A percentile compares a stretch with the other conserved stretches of the same genome.
These are phyloP conservation scores for Metahyphopichia silvanorum DNA, from an alignment of 805 yeast species.

Conservation along the genomic window DNA sequence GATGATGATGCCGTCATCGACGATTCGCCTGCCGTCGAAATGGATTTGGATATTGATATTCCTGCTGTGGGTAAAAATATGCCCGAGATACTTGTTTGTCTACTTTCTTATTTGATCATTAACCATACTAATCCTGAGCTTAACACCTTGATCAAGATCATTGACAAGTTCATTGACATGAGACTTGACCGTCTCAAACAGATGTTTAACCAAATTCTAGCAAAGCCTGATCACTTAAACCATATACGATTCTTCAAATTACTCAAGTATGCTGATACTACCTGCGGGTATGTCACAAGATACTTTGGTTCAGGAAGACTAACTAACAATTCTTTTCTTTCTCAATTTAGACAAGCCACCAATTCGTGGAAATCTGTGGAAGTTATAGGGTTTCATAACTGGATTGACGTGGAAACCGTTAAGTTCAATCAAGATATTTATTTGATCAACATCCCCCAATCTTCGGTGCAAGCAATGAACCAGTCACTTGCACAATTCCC, in stretches of 20 bases:
- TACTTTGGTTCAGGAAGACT: conserved; percentile 16
- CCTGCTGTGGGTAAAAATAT: conserved; percentile 1
- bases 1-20: conserved; percentile 8
- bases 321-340: conserved; percentile 10
- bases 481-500: conserved; percentile 4
- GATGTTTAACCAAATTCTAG: conserved; percentile 7
- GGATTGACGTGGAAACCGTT: conserved; percentile 22
- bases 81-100: conserved; percentile 27
- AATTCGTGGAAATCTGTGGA: conserved; percentile 24
- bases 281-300: conserved; percentile 21
- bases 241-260: conserved; percentile 24
- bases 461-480: neutral
- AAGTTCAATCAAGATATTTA: conserved; percentile 9
- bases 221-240: conserved; percentile 2
- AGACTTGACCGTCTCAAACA: conserved; percentile 17
- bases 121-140: conserved; percentile 12
- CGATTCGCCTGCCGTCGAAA: conserved; percentile 1
- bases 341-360: conserved; percentile 10
- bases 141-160: conserved; percentile 15
- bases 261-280: conserved; percentile 32
- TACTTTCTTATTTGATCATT: conserved; percentile 29
- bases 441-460: conserved; percentile 1
- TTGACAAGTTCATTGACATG: conserved; percentile 19
- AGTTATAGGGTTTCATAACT: conserved; percentile 28
- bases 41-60: neutral